Conservation (phyloP, 441 rosid genomes). For the Oxalis stricta region DNA sequence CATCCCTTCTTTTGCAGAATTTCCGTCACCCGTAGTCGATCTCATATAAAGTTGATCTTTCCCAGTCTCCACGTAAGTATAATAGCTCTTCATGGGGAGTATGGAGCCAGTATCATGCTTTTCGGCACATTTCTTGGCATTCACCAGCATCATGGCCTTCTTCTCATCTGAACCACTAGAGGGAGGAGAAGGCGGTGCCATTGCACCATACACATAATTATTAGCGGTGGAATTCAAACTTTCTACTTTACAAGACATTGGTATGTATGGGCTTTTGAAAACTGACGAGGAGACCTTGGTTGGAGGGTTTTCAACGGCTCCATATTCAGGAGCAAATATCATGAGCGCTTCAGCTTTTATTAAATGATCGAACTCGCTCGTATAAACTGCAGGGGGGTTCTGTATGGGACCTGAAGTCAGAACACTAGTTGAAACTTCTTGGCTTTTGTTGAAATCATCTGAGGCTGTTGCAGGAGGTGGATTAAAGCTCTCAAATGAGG, state of each 20-base stretch:
- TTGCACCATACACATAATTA: constrained; percentile 72
- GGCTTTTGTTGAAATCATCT: constrained; percentile 70
- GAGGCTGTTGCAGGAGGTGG: constrained; percentile 37
- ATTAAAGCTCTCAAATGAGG: constrained; percentile 85
- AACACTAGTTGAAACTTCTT: constrained; percentile 40
- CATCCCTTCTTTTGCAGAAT: constrained; percentile 32
- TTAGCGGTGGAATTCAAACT: constrained; percentile 62
- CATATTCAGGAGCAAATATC: constrained; percentile 97
- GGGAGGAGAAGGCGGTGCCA: constrained; percentile 61
- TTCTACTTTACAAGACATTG: constrained; percentile 60
- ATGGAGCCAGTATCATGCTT: constrained; percentile 26
- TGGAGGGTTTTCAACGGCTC: constrained; percentile 77
- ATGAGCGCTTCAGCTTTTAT: constrained; percentile 93
- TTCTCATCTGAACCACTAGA: constrained; percentile 59
- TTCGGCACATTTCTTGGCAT: constrained; percentile 35
- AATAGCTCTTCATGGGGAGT: constrained; percentile 36
- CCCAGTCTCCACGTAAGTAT: constrained; percentile 59
- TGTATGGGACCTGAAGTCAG: constrained; percentile 38
- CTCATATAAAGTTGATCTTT: constrained; percentile 38
- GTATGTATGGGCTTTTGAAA: constrained; percentile 82
- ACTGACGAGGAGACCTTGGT: constrained; percentile 54
- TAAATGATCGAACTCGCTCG: constrained; percentile 85
- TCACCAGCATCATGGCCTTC: constrained; percentile 23
- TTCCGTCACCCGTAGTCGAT: constrained; percentile 23
- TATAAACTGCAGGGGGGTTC: constrained; percentile 33